Evolutionary conservation across 331 rosid species (phyloP), one percentile per base, ranked within the genome.

Genomic region (Prunus yedoensis): DNA sequence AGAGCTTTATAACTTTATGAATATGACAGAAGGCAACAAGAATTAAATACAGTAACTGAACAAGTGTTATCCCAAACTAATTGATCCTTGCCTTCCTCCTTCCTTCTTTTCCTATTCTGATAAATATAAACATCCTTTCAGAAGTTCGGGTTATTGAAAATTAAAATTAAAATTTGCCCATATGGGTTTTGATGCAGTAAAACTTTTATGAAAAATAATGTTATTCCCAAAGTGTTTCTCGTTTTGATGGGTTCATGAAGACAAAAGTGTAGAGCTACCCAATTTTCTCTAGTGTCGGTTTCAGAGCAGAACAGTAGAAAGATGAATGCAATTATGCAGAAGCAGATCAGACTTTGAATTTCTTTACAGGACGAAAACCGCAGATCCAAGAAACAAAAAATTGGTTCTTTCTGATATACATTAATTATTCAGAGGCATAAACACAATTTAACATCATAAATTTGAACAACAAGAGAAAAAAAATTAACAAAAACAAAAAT

Each of bases 371-470:
- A 23, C 49, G 6, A 54, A 51, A 65, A 45, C 70, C 16, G 54
- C 72, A 66, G 52, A 54, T n/a, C 60, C 75, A 54, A 66, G 52
- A 78, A 77, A 54, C 78, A 25, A 65, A 68, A n/a, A 74, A 66
- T 18, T 71, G 72, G 53, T 78, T 45, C 76, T 43, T 74, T 82
- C 71, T 78, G 21, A 81, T 60, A 73, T 61, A 84, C 82, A 74
- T 60, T n/a, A 62, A 70, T 83, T 81, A 85, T 81, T 72, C 68
- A 21, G 83, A 12, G 9, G 9, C 66, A 84, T 72, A 27, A 35
- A 75, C 77, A 82, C 75, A 82, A 76, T 66, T 82, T 47, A 78
- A 71, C 82, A 83, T 78, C 63, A 73, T 72, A 10, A 64, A 53
- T 54, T 30, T 72, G 66, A 82, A 38, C 9, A 38, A 38, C 2